These are phyloP conservation scores for Trichoderma citrinoviride DNA, from an alignment of 2,329 filamentous ascomycete genomes.

Conservation along the genomic window DNA sequence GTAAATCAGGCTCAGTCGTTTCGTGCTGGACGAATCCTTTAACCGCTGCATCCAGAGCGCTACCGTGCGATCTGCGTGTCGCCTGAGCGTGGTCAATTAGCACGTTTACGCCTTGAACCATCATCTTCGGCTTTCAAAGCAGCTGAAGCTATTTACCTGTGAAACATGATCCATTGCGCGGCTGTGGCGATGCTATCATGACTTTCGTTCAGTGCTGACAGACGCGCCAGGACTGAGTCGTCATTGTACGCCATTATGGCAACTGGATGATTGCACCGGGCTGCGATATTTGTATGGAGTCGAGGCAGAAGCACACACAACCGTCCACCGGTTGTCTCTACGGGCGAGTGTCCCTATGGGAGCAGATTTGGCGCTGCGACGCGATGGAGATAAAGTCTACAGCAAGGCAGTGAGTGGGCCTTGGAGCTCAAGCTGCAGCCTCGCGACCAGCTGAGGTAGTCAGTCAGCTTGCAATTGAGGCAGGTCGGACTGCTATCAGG, in stretches of 20 bases:
- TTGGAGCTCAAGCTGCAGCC: slow-evolving; percentile 10
- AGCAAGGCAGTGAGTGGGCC: slow-evolving; percentile 30
- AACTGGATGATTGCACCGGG: background rate
- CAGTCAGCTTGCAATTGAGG: background rate
- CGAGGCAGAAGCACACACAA: background rate
- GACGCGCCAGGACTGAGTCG: slow-evolving; percentile 90
- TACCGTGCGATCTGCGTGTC: slow-evolving; percentile 88
- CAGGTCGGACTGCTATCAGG: background rate
- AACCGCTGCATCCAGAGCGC: slow-evolving; percentile 88
- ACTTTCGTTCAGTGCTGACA: slow-evolving; percentile 92
- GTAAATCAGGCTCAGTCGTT: slow-evolving; percentile 87
- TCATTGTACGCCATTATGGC: slow-evolving; percentile 84
- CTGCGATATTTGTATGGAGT: background rate
- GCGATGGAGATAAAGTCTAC: slow-evolving; percentile 31
- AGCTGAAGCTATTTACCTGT: slow-evolving; percentile 62
- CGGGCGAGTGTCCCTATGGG: slow-evolving; percentile 21
- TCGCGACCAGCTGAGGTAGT: slow-evolving; percentile 10
- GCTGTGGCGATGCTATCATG: slow-evolving; percentile 96
- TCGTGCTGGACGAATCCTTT: slow-evolving; percentile 80
- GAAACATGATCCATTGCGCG: slow-evolving; percentile 99
- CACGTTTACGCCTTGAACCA: background rate
- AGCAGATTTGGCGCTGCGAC: slow-evolving; percentile 29
- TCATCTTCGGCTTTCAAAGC: slow-evolving; percentile 3
- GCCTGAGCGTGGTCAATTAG: slow-evolving; percentile 48
- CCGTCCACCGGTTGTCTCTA: slow-evolving; percentile 22